phyloP scores from a whole-genome alignment of 2,329 filamentous ascomycete genomes.

The Monosporascus ibericus region DNA sequence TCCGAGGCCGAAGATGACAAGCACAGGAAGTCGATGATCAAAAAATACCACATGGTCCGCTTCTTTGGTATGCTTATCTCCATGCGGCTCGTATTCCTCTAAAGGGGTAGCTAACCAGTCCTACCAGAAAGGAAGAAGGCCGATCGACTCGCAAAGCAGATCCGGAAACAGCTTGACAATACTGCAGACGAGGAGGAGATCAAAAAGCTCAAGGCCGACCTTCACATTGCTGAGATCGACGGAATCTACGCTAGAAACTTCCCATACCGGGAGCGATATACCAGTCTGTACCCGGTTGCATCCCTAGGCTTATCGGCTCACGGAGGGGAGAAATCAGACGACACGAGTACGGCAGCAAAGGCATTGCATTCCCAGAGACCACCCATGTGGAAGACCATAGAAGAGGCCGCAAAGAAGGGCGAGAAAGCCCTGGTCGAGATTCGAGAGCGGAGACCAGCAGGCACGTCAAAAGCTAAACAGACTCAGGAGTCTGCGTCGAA shows the following conservation, averaged over 20 bases:
- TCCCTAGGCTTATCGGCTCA: constrained; percentile 20
- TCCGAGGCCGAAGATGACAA: constrained; percentile 53
- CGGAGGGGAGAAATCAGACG: constrained; percentile 32
- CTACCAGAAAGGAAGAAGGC: constrained; percentile 65
- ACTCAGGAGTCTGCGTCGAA: constrained; percentile 6
- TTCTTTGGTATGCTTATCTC: constrained; percentile 63
- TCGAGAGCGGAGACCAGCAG: constrained; percentile 19
- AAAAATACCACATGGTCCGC: constrained; percentile 74
- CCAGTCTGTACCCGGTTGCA: constrained; percentile 51
- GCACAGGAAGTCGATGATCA: constrained; percentile 63
- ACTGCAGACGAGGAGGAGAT: constrained; percentile 45
- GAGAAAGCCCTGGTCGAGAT: constrained; percentile 19
- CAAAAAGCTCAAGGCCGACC: constrained; percentile 44
- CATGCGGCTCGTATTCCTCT: not conserved
- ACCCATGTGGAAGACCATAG: constrained; percentile 63
- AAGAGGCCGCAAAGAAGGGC: constrained; percentile 48
- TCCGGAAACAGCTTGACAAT: constrained; percentile 51
- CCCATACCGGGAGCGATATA: constrained; percentile 65
- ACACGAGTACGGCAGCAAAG: constrained; percentile 35
- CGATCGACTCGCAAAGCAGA: constrained; percentile 57
- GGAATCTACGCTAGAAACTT: constrained; percentile 69
- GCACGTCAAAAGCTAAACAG: constrained; percentile 6
- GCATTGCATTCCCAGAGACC: constrained; percentile 41
- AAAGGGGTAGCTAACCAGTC: constrained; percentile 4
- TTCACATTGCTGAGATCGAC: constrained; percentile 68